Percentiles rank a stretch among this genome's conserved stretches.
phyloP scores from a whole-genome alignment of 202 grass and related monocot species.

The Saccharum hybrid region DNA sequence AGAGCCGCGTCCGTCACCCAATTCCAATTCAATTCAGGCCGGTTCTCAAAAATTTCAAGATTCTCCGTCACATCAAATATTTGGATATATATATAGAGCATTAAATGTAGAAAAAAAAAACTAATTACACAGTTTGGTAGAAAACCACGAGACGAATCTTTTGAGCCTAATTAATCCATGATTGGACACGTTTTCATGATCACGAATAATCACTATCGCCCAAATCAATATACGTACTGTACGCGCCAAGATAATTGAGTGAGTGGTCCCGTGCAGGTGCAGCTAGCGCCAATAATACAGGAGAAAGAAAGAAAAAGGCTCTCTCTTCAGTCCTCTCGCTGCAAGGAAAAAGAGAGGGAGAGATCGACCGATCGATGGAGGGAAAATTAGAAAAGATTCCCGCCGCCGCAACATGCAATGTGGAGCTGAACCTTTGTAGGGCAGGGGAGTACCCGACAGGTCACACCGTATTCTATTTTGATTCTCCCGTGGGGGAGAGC shows the following conservation, averaged over 20 bases:
- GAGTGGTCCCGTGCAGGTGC: conserved; percentile 25
- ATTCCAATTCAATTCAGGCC: neutral
- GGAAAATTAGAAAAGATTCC: conserved; percentile 27
- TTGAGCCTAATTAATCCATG: too few species aligned
- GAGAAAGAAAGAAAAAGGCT: neutral
- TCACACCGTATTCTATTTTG: conserved; percentile 41
- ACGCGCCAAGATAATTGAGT: conserved; percentile 40
- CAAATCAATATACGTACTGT: neutral
- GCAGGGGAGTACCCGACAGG: conserved; percentile 22
- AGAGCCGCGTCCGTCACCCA: conserved; percentile 29
- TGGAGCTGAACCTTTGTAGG: conserved; percentile 8
- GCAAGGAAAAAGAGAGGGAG: neutral
- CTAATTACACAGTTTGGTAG: too few species aligned
- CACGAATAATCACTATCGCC: conserved; percentile 21
- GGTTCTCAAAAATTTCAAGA: too few species aligned
- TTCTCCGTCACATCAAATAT: too few species aligned
- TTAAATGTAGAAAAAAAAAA: too few species aligned
- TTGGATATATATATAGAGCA: too few species aligned
- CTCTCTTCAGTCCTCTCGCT: neutral
- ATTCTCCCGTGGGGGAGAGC: neutral
- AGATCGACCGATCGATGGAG: neutral
- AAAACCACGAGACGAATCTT: too few species aligned
- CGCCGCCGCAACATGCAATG: conserved; percentile 12
- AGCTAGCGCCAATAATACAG: conserved; percentile 47
- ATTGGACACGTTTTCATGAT: conserved; percentile 39